Conservation (phyloP, 2,329 filamentous ascomycete species). For the Nemania bipapillata region DNA sequence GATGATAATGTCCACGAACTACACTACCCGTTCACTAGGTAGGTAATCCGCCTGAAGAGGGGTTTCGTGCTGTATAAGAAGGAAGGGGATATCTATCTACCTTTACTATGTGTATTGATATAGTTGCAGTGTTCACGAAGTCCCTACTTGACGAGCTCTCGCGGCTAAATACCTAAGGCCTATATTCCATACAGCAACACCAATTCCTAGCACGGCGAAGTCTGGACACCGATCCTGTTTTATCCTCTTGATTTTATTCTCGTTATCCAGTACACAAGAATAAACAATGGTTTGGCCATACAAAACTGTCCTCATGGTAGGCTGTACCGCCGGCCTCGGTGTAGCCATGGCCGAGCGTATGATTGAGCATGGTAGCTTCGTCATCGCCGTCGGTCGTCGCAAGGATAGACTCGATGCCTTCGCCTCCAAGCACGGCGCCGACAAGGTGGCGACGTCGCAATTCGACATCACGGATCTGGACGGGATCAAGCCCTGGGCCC, state of each 20-base stretch:
- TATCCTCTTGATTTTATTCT: neutral
- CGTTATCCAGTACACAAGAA: neutral
- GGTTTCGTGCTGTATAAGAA: neutral
- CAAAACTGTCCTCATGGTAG: conserved; percentile 49
- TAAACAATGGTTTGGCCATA: conserved; percentile 45
- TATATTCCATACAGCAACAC: neutral
- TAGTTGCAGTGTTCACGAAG: neutral
- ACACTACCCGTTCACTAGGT: neutral
- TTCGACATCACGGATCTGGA: conserved; percentile 60
- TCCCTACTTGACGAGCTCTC: neutral
- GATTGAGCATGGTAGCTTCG: conserved; percentile 60
- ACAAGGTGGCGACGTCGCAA: conserved; percentile 54
- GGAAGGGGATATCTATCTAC: neutral
- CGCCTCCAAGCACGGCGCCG: conserved; percentile 58
- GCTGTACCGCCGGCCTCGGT: conserved; percentile 48
- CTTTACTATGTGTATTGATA: neutral
- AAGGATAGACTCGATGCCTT: conserved; percentile 63
- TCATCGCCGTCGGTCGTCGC: conserved; percentile 67
- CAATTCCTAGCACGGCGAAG: neutral
- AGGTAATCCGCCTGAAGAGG: neutral
- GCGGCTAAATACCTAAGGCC: conserved; percentile 23
- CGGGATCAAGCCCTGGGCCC: conserved; percentile 56
- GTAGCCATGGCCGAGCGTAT: conserved; percentile 49
- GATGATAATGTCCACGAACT: neutral
- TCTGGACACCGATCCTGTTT: neutral